Evolutionary conservation across 2,329 filamentous ascomycete species (phyloP).

Genomic region (Neophaeococcomyces mojaviensis): DNA sequence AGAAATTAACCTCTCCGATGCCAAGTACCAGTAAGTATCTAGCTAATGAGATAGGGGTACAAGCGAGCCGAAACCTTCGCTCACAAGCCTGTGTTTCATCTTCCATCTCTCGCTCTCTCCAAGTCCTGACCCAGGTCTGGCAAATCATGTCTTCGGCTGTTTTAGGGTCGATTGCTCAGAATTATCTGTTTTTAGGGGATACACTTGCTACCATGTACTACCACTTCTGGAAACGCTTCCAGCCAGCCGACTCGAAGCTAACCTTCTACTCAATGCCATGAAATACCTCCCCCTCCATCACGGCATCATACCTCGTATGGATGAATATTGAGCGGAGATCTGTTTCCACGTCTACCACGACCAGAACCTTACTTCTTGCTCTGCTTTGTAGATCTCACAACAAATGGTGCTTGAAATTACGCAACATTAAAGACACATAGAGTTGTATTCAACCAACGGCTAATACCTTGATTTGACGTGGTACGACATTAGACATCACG

Average conservation of each 20-base stretch:
- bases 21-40: background rate
- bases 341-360: background rate
- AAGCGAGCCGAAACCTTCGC: background rate
- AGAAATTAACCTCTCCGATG: constrained; percentile 1
- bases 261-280: too few relatives aligned
- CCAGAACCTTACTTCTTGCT: too few relatives aligned
- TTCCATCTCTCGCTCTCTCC: background rate
- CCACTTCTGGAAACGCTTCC: too few relatives aligned
- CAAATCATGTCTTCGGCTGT: background rate
- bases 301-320: background rate
- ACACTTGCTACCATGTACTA: too few relatives aligned
- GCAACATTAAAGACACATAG: too few relatives aligned
- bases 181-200: too few relatives aligned
- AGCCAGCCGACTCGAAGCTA: too few relatives aligned
- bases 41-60: background rate
- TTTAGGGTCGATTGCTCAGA: background rate
- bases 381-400: too few relatives aligned
- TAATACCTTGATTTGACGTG: background rate
- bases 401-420: too few relatives aligned
- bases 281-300: too few relatives aligned
- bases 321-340: background rate
- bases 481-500: background rate
- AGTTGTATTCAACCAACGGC: too few relatives aligned
- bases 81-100: constrained; percentile 2
- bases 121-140: background rate